Percentiles rank a stretch among this genome's conserved stretches.
Conservation (phyloP, 495 filamentous ascomycete species). For the Aspergillus homomorphus region DNA sequence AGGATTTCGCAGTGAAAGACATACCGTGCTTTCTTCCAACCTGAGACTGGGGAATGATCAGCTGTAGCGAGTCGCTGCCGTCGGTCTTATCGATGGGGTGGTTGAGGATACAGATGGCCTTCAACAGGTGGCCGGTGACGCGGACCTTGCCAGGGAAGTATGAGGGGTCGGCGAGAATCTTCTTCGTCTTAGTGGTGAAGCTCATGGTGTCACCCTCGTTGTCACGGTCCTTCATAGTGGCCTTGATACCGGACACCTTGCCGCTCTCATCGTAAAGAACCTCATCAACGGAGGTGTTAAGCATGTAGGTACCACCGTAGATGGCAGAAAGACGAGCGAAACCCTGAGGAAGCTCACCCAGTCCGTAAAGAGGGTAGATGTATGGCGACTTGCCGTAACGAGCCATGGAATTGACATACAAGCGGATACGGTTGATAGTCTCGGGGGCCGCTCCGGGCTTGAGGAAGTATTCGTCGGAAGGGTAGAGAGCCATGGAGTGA, state of each 20-base stretch:
- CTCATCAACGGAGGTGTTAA: conserved; percentile 92
- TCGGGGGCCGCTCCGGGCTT: conserved; percentile 72
- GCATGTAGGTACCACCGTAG: conserved; percentile 98
- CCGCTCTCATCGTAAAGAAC: conserved; percentile 71
- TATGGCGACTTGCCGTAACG: conserved; percentile 98
- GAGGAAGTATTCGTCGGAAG: conserved; percentile 81
- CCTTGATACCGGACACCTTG: conserved; percentile 90
- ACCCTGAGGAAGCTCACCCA: conserved; percentile 96
- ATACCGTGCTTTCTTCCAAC: conserved; percentile 90
- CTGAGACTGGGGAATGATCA: conserved; percentile 97
- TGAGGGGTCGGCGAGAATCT: conserved; percentile 92
- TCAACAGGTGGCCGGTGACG: conserved; percentile 82
- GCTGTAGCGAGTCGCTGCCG: conserved; percentile 84
- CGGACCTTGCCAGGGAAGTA: conserved; percentile 91
- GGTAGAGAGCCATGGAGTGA: conserved; percentile 96
- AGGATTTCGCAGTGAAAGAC: conserved; percentile 15
- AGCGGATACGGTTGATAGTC: conserved; percentile 83
- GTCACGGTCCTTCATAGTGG: conserved; percentile 83
- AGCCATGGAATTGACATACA: conserved; percentile 97
- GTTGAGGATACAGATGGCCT: conserved; percentile 95
- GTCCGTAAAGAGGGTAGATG: conserved; percentile 97
- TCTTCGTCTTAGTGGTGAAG: conserved; percentile 92
- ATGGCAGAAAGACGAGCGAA: conserved; percentile 97
- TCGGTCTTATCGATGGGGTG: conserved; percentile 89
- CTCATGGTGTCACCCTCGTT: conserved; percentile 81